Conservation (phyloP, 192 early-diverging fungal species). For the Rhizophagus prolifer region DNA sequence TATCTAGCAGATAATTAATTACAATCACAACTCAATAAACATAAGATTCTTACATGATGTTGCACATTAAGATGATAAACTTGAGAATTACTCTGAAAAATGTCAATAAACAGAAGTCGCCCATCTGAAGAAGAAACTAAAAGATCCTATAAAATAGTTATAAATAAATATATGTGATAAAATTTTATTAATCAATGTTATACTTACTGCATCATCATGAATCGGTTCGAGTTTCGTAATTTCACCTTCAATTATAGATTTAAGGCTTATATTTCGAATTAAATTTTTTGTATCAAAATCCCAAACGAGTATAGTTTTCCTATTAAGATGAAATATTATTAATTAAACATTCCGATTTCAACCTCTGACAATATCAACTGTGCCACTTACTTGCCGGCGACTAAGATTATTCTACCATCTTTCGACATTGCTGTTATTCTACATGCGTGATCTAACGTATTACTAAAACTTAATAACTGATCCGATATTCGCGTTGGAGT, state of each 20-base stretch:
- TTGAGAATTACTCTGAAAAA: background rate
- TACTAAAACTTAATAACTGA: background rate
- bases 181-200: background rate
- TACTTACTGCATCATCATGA: slow-evolving; percentile 6
- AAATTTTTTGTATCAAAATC: slow-evolving; percentile 8
- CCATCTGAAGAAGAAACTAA: slow-evolving; percentile 5
- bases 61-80: background rate
- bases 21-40: background rate
- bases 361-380: background rate
- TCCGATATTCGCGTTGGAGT: background rate
- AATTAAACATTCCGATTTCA: background rate
- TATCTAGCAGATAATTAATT: background rate
- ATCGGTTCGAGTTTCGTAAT: slow-evolving; percentile 6
- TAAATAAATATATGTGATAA: background rate
- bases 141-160: slow-evolving; percentile 10
- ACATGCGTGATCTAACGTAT: background rate
- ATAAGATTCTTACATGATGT: background rate
- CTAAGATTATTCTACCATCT: slow-evolving; percentile 19
- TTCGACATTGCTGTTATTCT: background rate
- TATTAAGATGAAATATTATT: background rate
- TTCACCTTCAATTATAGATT: background rate
- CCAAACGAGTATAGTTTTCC: slow-evolving; percentile 16
- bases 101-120: slow-evolving; percentile 14
- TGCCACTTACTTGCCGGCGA: slow-evolving; percentile 24
- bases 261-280: slow-evolving; percentile 9